Conservation (phyloP, 176 grass and related monocot genomes). For the Oropetium thomaeum region DNA sequence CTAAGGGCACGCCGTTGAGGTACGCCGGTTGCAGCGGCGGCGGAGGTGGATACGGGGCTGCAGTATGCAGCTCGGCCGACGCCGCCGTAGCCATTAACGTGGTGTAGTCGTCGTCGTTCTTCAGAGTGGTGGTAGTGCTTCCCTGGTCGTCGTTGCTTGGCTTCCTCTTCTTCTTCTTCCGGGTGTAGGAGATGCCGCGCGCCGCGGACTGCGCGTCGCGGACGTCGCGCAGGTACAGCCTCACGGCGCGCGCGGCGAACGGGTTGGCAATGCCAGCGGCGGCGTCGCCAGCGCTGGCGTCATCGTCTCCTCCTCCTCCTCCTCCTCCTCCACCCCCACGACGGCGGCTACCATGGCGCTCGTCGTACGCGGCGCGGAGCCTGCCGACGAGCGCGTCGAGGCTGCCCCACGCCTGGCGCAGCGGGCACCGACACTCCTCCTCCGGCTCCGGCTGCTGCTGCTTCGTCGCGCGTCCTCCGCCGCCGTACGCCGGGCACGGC, state of each 20-base stretch:
- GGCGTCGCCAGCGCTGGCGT: neutral
- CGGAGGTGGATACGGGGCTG: neutral
- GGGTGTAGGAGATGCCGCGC: slow-evolving; percentile 59
- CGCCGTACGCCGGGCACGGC: slow-evolving; percentile 62
- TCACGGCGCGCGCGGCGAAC: slow-evolving; percentile 59
- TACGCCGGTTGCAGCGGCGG: too few species aligned
- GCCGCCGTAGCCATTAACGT: too few species aligned
- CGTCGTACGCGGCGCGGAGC: slow-evolving; percentile 59
- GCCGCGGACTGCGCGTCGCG: slow-evolving; percentile 56
- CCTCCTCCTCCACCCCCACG: too few species aligned
- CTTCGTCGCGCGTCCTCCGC: too few species aligned
- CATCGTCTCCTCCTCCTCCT: too few species aligned
- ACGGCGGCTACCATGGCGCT: slow-evolving; percentile 32
- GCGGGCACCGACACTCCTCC: slow-evolving; percentile 64
- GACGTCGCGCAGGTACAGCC: slow-evolving; percentile 62
- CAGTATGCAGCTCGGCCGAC: too few species aligned
- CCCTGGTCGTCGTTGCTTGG: neutral
- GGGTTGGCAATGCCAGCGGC: slow-evolving; percentile 30
- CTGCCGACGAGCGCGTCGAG: slow-evolving; percentile 63
- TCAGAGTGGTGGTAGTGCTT: neutral
- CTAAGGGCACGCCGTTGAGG: slow-evolving; percentile 33
- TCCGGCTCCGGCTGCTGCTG: too few species aligned
- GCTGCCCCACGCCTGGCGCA: slow-evolving; percentile 65
- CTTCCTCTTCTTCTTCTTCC: slow-evolving; percentile 38
- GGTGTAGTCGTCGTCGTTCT: too few species aligned